Evolutionary conservation across 257 asterid genomes (phyloP).

Genomic region (Leptodermis oblonga): DNA sequence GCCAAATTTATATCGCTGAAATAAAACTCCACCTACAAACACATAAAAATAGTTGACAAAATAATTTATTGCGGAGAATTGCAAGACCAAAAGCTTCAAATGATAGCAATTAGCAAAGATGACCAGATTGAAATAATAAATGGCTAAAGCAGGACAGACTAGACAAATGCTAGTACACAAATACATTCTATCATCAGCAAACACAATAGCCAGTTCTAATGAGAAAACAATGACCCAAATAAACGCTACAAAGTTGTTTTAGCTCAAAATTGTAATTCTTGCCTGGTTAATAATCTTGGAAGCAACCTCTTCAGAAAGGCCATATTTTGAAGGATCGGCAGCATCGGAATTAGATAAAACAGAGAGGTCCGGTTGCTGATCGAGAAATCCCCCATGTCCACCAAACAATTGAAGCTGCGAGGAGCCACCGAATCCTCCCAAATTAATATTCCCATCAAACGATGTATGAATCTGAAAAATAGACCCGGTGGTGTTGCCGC

Average conservation of each 20-base stretch:
- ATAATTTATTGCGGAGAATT: not conserved
- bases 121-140: not conserved
- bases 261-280: conserved; percentile 9
- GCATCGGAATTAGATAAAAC: conserved; percentile 15
- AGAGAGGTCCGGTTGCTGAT: conserved; percentile 21
- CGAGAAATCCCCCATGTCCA: conserved; percentile 12
- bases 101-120: not conserved
- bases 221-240: no score
- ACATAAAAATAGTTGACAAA: not conserved
- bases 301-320: conserved; percentile 48
- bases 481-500: not conserved
- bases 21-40: conserved; percentile 76
- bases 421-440: conserved; percentile 1
- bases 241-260: not conserved
- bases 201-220: not conserved
- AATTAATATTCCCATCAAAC: conserved; percentile 1
- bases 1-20: conserved; percentile 93
- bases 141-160: not conserved
- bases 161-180: no score
- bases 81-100: not conserved
- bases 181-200: not conserved
- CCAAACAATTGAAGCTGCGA: conserved; percentile 17
- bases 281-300: conserved; percentile 74
- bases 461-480: conserved; percentile 2
- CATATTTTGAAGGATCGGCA: conserved; percentile 31